Conservation (phyloP, 495 filamentous ascomycete species). For the Thermochaetoides thermophila region DNA sequence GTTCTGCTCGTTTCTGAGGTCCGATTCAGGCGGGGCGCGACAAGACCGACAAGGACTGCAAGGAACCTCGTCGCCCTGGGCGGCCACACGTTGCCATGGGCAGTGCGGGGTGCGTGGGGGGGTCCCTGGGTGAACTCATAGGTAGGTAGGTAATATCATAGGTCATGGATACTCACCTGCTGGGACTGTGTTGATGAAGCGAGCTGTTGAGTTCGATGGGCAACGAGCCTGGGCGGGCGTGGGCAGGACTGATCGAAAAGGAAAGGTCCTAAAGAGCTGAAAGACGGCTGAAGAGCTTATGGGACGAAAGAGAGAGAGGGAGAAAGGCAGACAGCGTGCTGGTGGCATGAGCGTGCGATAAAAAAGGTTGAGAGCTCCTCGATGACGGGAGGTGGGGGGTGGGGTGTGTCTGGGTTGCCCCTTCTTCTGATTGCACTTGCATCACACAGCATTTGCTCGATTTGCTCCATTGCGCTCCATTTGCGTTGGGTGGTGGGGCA, state of each 20-base stretch:
- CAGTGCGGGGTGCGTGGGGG: constrained; percentile 17
- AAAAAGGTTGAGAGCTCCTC: constrained; percentile 16
- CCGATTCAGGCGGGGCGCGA: constrained; percentile 16
- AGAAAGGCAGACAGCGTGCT: constrained; percentile 5
- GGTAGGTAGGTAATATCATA: no score
- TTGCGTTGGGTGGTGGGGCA: constrained; percentile 7
- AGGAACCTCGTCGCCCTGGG: no score
- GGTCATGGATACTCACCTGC: constrained; percentile 10
- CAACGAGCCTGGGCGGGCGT: no score
- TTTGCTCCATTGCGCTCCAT: no score
- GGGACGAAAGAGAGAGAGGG: constrained; percentile 4
- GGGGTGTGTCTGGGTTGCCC: constrained; percentile 21
- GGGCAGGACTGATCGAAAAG: constrained; percentile 1
- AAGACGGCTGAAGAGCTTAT: not conserved
- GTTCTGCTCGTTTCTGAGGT: constrained; percentile 7
- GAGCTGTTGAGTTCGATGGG: no score
- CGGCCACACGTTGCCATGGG: no score
- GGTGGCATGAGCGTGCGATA: constrained; percentile 25
- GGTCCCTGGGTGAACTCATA: no score
- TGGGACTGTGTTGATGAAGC: not conserved
- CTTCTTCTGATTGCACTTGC: constrained; percentile 11
- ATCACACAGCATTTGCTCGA: no score
- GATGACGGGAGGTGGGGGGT: no score
- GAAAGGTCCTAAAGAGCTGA: not conserved
- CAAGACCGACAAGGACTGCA: no score